A percentile compares a stretch with the other conserved stretches of the same genome.
These are phyloP conservation scores for Tulasnella sp. DNA, from an alignment of 768 basidiomycete species.

Conservation along the genomic window DNA sequence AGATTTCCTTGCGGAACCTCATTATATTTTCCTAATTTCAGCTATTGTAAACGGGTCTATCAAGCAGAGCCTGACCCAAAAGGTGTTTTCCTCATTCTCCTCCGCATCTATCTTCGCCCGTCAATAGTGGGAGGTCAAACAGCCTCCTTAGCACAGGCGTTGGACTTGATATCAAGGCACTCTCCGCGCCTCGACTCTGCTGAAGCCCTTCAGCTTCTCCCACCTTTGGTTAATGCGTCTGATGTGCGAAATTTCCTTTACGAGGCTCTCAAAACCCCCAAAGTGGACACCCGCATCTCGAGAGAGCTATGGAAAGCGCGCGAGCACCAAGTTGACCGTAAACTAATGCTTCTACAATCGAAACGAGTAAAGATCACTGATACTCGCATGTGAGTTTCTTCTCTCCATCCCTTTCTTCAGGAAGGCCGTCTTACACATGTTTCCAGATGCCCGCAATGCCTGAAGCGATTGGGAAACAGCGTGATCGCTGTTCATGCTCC, in stretches of 20 bases:
- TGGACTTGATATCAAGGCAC: constrained; percentile 84
- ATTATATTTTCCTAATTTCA: constrained; percentile 38
- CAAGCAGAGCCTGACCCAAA: constrained; percentile 50
- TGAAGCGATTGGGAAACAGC: constrained; percentile 87
- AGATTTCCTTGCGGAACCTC: background rate
- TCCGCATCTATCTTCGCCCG: constrained; percentile 85
- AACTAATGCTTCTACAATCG: constrained; percentile 70
- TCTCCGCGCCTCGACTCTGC: constrained; percentile 75
- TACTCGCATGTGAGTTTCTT: constrained; percentile 73
- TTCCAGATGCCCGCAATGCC: constrained; percentile 87
- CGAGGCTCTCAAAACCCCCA: constrained; percentile 60
- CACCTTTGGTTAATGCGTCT: constrained; percentile 81
- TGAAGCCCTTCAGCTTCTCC: constrained; percentile 79
- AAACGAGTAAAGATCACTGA: constrained; percentile 87
- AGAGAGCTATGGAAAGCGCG: constrained; percentile 69
- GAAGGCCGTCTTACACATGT: constrained; percentile 2
- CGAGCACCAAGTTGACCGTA: constrained; percentile 69
- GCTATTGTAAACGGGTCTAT: constrained; percentile 87
- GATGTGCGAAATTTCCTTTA: constrained; percentile 76
- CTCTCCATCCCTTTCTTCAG: background rate
- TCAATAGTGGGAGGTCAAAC: constrained; percentile 33
- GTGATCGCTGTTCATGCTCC: constrained; percentile 93
- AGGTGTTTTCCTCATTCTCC: constrained; percentile 74
- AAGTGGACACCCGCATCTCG: constrained; percentile 66
- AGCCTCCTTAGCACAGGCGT: constrained; percentile 67